A percentile compares a stretch with the other conserved stretches of the same genome.
These are phyloP conservation scores for Rhizopogon salebrosus DNA, from an alignment of 768 basidiomycete species.

Conservation along the genomic window DNA sequence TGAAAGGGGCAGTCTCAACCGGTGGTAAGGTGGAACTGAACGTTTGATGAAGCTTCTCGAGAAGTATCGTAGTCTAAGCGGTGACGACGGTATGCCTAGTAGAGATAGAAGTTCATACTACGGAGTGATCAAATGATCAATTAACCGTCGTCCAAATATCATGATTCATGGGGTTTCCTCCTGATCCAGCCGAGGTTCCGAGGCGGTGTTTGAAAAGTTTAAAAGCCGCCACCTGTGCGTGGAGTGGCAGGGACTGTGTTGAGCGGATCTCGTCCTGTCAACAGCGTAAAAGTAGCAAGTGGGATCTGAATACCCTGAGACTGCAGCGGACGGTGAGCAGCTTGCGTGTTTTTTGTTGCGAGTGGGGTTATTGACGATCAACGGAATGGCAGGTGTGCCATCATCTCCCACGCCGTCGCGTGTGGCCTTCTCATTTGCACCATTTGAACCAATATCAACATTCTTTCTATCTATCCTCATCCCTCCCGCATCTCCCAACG, in stretches of 20 bases:
- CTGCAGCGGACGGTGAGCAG: neutral
- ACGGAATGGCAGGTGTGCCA: constrained; percentile 10
- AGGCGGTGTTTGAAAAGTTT: constrained; percentile 17
- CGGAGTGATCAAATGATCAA: neutral
- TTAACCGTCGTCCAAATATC: too few relatives aligned
- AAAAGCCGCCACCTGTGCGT: constrained; percentile 7
- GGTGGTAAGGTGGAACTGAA: constrained; percentile 60
- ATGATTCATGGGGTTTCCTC: too few relatives aligned
- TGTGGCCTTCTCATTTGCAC: constrained; percentile 13
- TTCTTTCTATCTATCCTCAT: constrained; percentile 9
- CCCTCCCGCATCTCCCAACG: neutral
- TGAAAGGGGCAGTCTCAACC: constrained; percentile 45
- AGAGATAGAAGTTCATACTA: neutral
- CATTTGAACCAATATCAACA: constrained; percentile 10
- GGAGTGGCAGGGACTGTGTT: neutral
- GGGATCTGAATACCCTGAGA: neutral
- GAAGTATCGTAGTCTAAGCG: neutral
- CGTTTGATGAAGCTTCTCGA: constrained; percentile 33
- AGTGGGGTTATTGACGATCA: neutral
- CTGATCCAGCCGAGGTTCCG: constrained; percentile 1
- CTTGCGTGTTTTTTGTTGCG: neutral
- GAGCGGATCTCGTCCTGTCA: too few relatives aligned
- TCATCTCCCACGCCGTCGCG: constrained; percentile 24
- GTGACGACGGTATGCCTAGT: neutral
- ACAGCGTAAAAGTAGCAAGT: neutral